Evolutionary conservation across 106 monocot species (phyloP).

Genomic region (Allium sativum): DNA sequence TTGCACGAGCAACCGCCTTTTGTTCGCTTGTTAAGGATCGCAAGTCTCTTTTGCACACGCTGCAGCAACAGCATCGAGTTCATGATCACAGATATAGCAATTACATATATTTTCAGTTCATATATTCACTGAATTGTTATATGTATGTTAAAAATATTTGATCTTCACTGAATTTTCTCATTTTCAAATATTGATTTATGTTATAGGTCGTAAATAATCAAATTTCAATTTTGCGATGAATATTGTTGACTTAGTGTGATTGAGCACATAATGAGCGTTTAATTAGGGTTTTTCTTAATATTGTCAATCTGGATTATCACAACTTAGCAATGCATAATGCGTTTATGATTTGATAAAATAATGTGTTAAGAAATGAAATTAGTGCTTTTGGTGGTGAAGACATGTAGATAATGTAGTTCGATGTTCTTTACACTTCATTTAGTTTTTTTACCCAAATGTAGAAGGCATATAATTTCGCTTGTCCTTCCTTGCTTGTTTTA

Average conservation of each 20-base stretch:
- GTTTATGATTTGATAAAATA: not conserved
- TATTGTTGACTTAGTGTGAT: not conserved
- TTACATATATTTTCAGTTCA: not conserved
- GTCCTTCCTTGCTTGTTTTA: not conserved
- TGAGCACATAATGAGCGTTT: not conserved
- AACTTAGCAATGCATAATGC: too few species aligned
- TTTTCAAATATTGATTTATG: not conserved
- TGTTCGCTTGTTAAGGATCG: slow-evolving; percentile 50
- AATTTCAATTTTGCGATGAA: too few species aligned
- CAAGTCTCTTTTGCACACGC: slow-evolving; percentile 79
- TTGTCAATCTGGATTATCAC: not conserved
- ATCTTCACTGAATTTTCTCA: not conserved
- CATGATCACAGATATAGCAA: not conserved
- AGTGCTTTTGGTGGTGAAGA: not conserved
- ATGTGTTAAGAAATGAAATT: not conserved
- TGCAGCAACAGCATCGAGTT: slow-evolving; percentile 16
- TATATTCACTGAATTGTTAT: not conserved
- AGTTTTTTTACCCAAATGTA: not conserved
- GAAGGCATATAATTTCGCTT: not conserved
- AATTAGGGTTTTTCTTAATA: slow-evolving; percentile 1
- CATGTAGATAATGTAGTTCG: not conserved
- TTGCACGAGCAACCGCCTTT: slow-evolving; percentile 73
- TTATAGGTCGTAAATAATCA: not conserved
- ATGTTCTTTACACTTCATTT: not conserved
- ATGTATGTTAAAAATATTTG: not conserved